These are phyloP conservation scores for Tricholoma sp. DNA, from an alignment of 768 basidiomycete species.

Conservation along the genomic window DNA sequence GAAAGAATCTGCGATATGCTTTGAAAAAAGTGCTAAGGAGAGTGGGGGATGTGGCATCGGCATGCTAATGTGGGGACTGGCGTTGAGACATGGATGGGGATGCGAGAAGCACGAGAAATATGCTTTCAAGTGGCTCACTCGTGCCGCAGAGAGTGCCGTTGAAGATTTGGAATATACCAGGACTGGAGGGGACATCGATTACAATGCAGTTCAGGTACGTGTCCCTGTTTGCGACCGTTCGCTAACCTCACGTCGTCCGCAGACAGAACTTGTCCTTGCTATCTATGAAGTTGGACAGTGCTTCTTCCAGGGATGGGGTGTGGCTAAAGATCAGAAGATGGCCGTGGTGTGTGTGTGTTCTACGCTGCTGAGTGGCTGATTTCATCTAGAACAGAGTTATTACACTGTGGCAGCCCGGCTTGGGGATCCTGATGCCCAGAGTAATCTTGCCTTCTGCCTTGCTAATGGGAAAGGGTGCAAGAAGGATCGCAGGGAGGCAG, in stretches of 20 bases:
- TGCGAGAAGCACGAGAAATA: conserved; percentile 70
- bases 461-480: conserved; percentile 87
- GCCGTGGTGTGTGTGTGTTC: conserved; percentile 53
- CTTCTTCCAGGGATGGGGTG: conserved; percentile 92
- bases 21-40: conserved; percentile 70
- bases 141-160: conserved; percentile 78
- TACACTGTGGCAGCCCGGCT: conserved; percentile 79
- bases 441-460: conserved; percentile 79
- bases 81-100: conserved; percentile 87
- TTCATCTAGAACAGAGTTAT: conserved; percentile 53
- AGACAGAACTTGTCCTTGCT: conserved; percentile 82
- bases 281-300: conserved; percentile 92
- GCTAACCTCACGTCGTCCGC: neutral
- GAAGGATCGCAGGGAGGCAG: conserved; percentile 81
- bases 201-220: conserved; percentile 48
- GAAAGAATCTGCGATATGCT: conserved; percentile 61
- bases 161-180: conserved; percentile 66
- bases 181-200: conserved; percentile 41
- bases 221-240: neutral
- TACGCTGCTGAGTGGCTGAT: neutral
- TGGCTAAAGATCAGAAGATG: conserved; percentile 85
- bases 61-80: conserved; percentile 90
- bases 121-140: conserved; percentile 79
- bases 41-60: conserved; percentile 81
- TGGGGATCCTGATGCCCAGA: conserved; percentile 84